Evolutionary conservation across 192 early-diverging fungal species (phyloP), one percentile per base, ranked within the genome.

Genomic region (Backusella macrospora): DNA sequence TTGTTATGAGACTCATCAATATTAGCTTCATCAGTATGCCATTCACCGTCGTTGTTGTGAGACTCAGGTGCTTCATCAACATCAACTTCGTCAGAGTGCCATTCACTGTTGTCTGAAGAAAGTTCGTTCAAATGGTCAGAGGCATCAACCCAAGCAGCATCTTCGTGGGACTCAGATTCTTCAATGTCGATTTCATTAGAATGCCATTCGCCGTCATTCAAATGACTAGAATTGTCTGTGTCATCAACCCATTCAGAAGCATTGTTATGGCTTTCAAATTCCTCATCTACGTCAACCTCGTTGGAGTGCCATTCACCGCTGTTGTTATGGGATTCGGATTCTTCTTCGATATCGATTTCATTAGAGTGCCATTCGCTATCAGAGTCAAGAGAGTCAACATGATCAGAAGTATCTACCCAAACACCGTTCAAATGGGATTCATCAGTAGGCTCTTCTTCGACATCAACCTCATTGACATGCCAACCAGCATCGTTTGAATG

Each of bases 81-180:
- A 68, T 68, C 67, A 16, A 68, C 29, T 8, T 68, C 67, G 12
- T 68, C 43, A 13, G 67, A 34, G 14, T 68, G 43, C 67, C 67
- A 68, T 42, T 67, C 65, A n/a, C 13, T n/a, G 14, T 23, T 14
- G 6, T 68, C 5, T 7, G 37, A n/a, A 13, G 21, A 5, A 10
- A 7, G 52, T 12, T 10, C 52, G 21, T 23, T 23, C 9, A 12
- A 26, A 9, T 59, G 21, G 0, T 59, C 21, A 23, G 46, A 16
- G 2, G 46, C 52, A 4, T 59, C 52, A 13, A 59, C 23, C 52
- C 52, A 59, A 12, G 21, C 12, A 59, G 52, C 52, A 1, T 59
- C 52, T 4, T 59, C 12, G 8, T 59, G 52, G 12, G 3, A 23
- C 18, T 59, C 52, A 10, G 52, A 23, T 9, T 59, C 26, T 1